A percentile compares a stretch with the other conserved stretches of the same genome.
Conservation (phyloP, 345 rosid genomes). For the Cardamine resedifolia region DNA sequence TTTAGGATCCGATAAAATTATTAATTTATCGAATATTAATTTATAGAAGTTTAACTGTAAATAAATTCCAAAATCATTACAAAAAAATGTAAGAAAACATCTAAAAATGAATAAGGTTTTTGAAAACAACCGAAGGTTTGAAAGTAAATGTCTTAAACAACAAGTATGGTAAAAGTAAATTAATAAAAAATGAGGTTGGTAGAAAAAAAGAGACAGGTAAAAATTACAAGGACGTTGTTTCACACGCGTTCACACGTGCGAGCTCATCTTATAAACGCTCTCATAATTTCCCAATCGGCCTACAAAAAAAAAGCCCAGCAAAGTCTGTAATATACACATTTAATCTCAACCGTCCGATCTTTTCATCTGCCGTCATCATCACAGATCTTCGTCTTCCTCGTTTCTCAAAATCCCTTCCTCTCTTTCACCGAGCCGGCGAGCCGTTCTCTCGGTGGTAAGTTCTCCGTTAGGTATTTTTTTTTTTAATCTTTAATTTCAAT, state of each 20-base stretch:
- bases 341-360: conserved; percentile 35
- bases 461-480: not conserved
- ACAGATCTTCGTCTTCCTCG: conserved; percentile 25
- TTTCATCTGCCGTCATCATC: conserved; percentile 13
- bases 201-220: not conserved
- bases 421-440: conserved; percentile 23
- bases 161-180: not conserved
- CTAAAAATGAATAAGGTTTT: not conserved
- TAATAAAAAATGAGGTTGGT: not conserved
- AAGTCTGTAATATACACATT: conserved; percentile 1
- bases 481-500: not conserved
- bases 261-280: conserved; percentile 16
- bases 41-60: too few relatives aligned
- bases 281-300: conserved; percentile 8
- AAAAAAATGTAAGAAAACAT: not conserved
- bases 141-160: conserved; percentile 16
- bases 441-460: conserved; percentile 37
- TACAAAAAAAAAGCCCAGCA: conserved; percentile 30
- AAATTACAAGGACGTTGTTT: not conserved
- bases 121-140: not conserved
- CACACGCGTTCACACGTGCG: conserved; percentile 31
- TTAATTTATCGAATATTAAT: too few relatives aligned
- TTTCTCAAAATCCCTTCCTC: conserved; percentile 22
- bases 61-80: not conserved
- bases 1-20: too few relatives aligned